Conservation (phyloP, 2,329 filamentous ascomycete species). For the Beauveria scarabaeidicola region DNA sequence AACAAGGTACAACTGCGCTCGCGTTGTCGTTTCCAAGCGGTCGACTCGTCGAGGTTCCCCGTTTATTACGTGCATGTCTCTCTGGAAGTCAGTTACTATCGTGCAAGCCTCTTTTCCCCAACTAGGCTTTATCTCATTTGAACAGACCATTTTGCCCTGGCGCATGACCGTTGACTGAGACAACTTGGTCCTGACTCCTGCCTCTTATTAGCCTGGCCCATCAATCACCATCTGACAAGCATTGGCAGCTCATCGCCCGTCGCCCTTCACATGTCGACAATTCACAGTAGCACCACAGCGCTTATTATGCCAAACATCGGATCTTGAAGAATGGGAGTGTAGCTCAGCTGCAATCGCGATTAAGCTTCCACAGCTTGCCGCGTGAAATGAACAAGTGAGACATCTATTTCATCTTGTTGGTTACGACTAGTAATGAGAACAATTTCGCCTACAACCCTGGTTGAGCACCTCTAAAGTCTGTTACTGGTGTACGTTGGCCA, state of each 20-base stretch:
- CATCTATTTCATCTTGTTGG: too few relatives aligned
- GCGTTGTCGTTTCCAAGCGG: not conserved
- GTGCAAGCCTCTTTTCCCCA: not conserved
- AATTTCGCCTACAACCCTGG: not conserved
- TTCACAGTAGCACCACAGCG: not conserved
- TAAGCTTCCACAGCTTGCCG: too few relatives aligned
- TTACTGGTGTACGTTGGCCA: not conserved
- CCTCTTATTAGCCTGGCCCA: not conserved
- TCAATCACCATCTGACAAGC: not conserved
- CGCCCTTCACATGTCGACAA: not conserved
- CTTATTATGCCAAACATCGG: not conserved
- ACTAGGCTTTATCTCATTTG: not conserved
- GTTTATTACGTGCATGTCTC: not conserved
- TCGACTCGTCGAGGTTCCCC: not conserved
- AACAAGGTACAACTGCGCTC: not conserved
- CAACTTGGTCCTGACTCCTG: not conserved
- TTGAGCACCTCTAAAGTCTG: not conserved
- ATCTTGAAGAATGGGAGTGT: too few relatives aligned
- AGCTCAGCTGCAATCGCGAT: too few relatives aligned
- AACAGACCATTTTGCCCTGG: not conserved
- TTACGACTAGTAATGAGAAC: too few relatives aligned
- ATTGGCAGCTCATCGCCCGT: not conserved
- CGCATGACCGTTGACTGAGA: slow-evolving; percentile 1
- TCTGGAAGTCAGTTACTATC: not conserved
- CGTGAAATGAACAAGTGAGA: too few relatives aligned